Percentiles rank a stretch among this genome's conserved stretches.
These are phyloP conservation scores for Eucalyptus curtisii DNA, from an alignment of 345 rosid genomes.

Conservation along the genomic window DNA sequence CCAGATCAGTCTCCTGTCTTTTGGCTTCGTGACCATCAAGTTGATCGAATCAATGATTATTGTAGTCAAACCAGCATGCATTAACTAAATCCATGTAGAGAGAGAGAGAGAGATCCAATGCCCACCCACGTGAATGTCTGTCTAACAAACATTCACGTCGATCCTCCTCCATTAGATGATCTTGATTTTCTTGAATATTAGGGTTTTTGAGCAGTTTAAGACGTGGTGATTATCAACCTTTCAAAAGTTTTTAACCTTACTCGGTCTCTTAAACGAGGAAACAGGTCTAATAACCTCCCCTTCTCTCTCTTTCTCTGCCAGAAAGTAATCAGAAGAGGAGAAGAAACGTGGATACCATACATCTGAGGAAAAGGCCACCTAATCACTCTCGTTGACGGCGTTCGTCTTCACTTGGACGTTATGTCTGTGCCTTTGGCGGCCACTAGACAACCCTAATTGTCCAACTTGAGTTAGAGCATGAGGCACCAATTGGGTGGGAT, in stretches of 20 bases:
- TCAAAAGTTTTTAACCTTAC: not conserved
- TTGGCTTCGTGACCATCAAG: not conserved
- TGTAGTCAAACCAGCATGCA: not conserved
- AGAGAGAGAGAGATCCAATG: not conserved
- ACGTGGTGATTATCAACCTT: not conserved
- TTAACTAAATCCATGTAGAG: not conserved
- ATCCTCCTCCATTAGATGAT: not conserved
- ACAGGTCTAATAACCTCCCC: not conserved
- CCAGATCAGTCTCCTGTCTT: not conserved
- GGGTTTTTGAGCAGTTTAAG: constrained; percentile 2
- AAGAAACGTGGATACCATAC: not conserved
- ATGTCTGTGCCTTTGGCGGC: not conserved
- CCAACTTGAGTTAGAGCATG: not conserved
- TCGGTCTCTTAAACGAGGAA: not conserved
- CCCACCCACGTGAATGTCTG: constrained; percentile 18
- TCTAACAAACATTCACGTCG: constrained; percentile 29
- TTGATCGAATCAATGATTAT: not conserved
- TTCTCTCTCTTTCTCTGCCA: not conserved
- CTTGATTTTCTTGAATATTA: not conserved
- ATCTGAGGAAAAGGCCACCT: not conserved
- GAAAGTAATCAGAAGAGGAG: not conserved
- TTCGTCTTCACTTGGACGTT: not conserved
- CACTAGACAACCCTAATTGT: not conserved
- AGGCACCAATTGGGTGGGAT: not conserved
- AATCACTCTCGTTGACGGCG: not conserved